Evolutionary conservation across 1,284 basidiomycete genomes (phyloP).

Genomic region (Ustilago sp.): DNA sequence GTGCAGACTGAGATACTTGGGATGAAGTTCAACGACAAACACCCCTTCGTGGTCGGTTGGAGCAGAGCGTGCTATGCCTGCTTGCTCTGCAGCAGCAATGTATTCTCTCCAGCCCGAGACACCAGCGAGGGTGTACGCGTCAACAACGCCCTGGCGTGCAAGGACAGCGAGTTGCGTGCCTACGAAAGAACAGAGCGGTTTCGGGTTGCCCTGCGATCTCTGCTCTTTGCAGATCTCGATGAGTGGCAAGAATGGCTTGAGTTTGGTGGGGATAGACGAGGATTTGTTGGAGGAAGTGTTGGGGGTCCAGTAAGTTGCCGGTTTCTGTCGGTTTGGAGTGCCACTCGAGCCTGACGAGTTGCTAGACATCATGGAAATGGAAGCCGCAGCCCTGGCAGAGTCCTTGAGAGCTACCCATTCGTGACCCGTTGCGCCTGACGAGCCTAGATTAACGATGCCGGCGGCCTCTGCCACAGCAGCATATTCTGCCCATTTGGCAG

Average conservation of each 20-base stretch:
- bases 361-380: conserved; percentile 28
- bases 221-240: conserved; percentile 60
- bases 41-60: conserved; percentile 40
- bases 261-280: conserved; percentile 7
- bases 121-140: conserved; percentile 50
- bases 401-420: conserved; percentile 60
- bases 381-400: conserved; percentile 19
- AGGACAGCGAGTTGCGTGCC: conserved; percentile 30
- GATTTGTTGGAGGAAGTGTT: conserved; percentile 7
- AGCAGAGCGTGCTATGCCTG: conserved; percentile 46
- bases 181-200: conserved; percentile 41
- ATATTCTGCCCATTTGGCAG: conserved; percentile 58
- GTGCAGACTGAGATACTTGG: conserved; percentile 27
- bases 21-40: conserved; percentile 39
- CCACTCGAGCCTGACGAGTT: conserved; percentile 17
- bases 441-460: conserved; percentile 55
- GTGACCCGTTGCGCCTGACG: conserved; percentile 37
- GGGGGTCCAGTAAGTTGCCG: conserved; percentile 7
- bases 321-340: conserved; percentile 30
- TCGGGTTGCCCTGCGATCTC: conserved; percentile 27
- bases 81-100: conserved; percentile 51
- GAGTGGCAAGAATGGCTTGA: conserved; percentile 41
- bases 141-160: conserved; percentile 36
- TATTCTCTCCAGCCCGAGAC: conserved; percentile 53
- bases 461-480: conserved; percentile 60